Percentiles rank a stretch among this genome's conserved stretches.
These are phyloP conservation scores for Plasmodium coatneyi DNA, from an alignment of 169 alveolate species.

Conservation along the genomic window DNA sequence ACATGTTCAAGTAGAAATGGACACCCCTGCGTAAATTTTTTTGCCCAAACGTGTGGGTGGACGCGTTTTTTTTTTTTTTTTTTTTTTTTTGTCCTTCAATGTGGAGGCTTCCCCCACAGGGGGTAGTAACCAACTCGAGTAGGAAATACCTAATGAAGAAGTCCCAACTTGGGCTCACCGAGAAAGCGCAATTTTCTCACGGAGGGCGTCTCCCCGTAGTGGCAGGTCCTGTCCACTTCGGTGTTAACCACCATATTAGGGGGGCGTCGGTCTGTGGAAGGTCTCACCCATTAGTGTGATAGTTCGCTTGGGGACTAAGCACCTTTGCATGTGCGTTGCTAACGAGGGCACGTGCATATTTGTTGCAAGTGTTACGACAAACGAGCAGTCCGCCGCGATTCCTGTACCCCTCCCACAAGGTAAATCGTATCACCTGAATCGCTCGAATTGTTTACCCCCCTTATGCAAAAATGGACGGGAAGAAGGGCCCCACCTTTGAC, in stretches of 20 bases:
- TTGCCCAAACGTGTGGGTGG: background rate
- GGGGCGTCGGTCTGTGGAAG: background rate
- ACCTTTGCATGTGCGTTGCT: background rate
- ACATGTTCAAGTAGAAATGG: background rate
- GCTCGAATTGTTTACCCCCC: background rate
- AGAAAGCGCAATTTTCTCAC: background rate
- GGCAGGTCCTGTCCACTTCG: background rate
- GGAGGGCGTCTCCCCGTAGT: background rate
- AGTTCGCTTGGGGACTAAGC: background rate
- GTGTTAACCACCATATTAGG: background rate
- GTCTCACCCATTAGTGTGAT: background rate
- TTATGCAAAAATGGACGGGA: slow-evolving; percentile 15
- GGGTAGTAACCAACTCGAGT: background rate
- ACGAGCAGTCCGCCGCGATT: background rate
- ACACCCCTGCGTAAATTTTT: background rate
- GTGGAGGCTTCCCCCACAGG: background rate
- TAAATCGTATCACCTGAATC: background rate
- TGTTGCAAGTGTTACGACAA: background rate
- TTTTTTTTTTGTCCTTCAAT: background rate
- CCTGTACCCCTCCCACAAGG: background rate
- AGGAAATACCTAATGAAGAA: background rate
- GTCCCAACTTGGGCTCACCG: background rate
- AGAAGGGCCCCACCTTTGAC: background rate
- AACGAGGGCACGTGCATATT: background rate
- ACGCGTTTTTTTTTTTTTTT: background rate